phyloP scores from a whole-genome alignment of 2,329 filamentous ascomycete species.

The Venturia asperata region DNA sequence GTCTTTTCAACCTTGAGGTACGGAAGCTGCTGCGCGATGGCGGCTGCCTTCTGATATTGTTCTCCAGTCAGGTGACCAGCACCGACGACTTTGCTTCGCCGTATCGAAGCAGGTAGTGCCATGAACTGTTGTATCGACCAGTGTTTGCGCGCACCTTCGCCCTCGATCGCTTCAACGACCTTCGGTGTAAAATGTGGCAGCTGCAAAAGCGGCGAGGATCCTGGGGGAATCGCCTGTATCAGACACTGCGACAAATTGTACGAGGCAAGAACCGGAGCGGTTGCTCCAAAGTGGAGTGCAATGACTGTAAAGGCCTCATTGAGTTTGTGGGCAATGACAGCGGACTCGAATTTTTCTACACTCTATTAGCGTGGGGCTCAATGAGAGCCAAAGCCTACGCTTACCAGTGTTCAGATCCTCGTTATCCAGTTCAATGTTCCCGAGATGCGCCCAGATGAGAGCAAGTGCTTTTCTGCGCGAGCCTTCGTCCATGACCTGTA shows the following conservation, averaged over 20 bases:
- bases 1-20: constrained; percentile 79
- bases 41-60: constrained; percentile 69
- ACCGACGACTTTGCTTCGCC: constrained; percentile 64
- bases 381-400: constrained; percentile 14
- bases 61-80: constrained; percentile 62
- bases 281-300: constrained; percentile 77
- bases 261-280: constrained; percentile 71
- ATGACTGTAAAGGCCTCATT: constrained; percentile 85
- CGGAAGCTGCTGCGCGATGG: constrained; percentile 76
- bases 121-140: constrained; percentile 82
- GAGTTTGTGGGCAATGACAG: constrained; percentile 75
- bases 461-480: constrained; percentile 78
- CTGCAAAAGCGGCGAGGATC: constrained; percentile 80
- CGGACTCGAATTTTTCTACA: constrained; percentile 81
- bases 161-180: constrained; percentile 59
- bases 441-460: constrained; percentile 91
- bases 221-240: constrained; percentile 81
- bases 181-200: constrained; percentile 74
- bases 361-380: constrained; percentile 22
- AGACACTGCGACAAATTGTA: constrained; percentile 79
- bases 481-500: constrained; percentile 74
- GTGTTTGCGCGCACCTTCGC: constrained; percentile 56
- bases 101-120: constrained; percentile 67
- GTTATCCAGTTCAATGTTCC: constrained; percentile 78
- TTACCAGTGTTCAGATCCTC: constrained; percentile 60